These are phyloP conservation scores for Aspergillus chevalieri DNA, from an alignment of 2,329 filamentous ascomycete genomes.

Conservation along the genomic window DNA sequence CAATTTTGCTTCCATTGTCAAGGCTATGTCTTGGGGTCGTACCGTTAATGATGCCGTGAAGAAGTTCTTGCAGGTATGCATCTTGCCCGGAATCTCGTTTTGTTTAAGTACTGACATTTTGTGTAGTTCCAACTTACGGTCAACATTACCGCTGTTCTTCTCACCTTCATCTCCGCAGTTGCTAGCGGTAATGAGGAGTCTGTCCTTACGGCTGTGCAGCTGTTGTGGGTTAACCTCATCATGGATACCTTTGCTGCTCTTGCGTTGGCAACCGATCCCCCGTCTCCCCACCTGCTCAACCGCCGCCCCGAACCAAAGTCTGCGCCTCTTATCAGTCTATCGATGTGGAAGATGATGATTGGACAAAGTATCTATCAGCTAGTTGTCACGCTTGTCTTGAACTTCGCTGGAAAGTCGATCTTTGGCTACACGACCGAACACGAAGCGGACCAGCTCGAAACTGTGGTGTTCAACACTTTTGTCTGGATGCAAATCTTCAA, in stretches of 20 bases:
- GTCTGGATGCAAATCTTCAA: slow-evolving; percentile 48
- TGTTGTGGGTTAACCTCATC: slow-evolving; percentile 64
- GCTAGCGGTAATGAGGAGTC: slow-evolving; percentile 50
- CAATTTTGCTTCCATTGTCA: slow-evolving; percentile 81
- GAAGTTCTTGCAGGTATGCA: slow-evolving; percentile 54
- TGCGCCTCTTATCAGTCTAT: slow-evolving; percentile 40
- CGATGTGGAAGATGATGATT: slow-evolving; percentile 44
- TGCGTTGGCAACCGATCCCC: slow-evolving; percentile 59
- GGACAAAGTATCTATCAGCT: slow-evolving; percentile 40
- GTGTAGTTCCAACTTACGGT: slow-evolving; percentile 45
- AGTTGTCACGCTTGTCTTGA: slow-evolving; percentile 36
- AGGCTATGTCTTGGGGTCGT: slow-evolving; percentile 73
- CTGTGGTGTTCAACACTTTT: slow-evolving; percentile 42
- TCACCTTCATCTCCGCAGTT: slow-evolving; percentile 60
- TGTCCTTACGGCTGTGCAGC: slow-evolving; percentile 60
- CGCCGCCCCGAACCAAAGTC: slow-evolving; percentile 45
- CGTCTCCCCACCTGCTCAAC: slow-evolving; percentile 52
- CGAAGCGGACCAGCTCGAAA: slow-evolving; percentile 24
- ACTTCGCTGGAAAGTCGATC: slow-evolving; percentile 41
- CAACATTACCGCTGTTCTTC: slow-evolving; percentile 61
- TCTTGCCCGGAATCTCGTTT: background rate
- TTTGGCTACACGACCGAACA: slow-evolving; percentile 20
- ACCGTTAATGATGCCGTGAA: slow-evolving; percentile 73
- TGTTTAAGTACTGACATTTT: background rate
- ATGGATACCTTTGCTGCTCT: slow-evolving; percentile 65